These are phyloP conservation scores for Calonectria fujianensis DNA, from an alignment of 2,329 filamentous ascomycete species.

Conservation along the genomic window DNA sequence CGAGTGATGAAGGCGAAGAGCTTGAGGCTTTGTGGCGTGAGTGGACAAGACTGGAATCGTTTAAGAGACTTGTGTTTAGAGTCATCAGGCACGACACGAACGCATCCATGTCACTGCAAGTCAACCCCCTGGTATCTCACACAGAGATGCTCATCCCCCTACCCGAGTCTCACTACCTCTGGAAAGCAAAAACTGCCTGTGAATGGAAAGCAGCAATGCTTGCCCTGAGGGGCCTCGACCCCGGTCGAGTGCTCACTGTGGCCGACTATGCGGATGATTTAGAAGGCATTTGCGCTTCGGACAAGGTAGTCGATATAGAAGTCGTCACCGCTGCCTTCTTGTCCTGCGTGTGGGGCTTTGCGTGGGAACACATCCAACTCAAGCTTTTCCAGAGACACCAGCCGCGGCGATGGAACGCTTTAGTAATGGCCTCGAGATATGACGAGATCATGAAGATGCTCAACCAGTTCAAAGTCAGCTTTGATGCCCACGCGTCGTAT, in stretches of 20 bases:
- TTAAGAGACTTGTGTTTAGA: slow-evolving; percentile 24
- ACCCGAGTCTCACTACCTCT: background rate
- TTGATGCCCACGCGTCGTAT: background rate
- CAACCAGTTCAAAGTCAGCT: slow-evolving; percentile 19
- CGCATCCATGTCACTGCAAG: slow-evolving; percentile 19
- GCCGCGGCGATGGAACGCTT: background rate
- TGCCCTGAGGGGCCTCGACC: background rate
- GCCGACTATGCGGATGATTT: slow-evolving; percentile 25
- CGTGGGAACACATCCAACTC: slow-evolving; percentile 22
- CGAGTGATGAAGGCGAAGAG: background rate
- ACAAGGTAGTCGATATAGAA: background rate
- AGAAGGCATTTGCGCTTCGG: background rate
- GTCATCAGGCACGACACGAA: slow-evolving; percentile 25
- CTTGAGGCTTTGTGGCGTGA: background rate
- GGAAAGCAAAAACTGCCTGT: slow-evolving; percentile 9
- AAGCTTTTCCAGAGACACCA: slow-evolving; percentile 11
- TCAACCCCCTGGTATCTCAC: slow-evolving; percentile 22
- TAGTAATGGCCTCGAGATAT: slow-evolving; percentile 4
- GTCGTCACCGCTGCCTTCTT: slow-evolving; percentile 4
- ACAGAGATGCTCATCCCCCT: slow-evolving; percentile 22
- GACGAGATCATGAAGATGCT: slow-evolving; percentile 26
- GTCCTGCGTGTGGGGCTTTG: slow-evolving; percentile 19
- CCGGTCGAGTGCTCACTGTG: slow-evolving; percentile 1
- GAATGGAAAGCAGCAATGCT: slow-evolving; percentile 25
- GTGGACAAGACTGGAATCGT: slow-evolving; percentile 1